phyloP scores from a whole-genome alignment of 1,284 basidiomycete genomes.

The Cerioporus squamosus region DNA sequence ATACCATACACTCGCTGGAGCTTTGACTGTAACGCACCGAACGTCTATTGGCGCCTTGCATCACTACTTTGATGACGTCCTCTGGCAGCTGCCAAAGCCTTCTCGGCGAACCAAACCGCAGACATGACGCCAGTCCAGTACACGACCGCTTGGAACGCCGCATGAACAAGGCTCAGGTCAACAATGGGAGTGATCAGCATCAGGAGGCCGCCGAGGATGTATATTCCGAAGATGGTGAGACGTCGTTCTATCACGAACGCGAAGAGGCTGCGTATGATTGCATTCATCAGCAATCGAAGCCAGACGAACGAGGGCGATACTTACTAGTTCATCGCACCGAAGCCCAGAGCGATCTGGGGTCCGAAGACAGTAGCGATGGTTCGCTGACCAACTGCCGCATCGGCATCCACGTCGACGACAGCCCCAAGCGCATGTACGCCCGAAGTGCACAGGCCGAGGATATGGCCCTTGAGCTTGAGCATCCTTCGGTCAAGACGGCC shows the following conservation, averaged over 20 bases:
- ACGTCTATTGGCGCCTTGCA: too few species aligned
- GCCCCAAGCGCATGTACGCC: constrained; percentile 21
- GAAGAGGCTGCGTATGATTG: not conserved
- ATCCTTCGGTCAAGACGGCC: constrained; percentile 1
- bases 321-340: constrained; percentile 13
- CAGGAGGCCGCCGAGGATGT: constrained; percentile 13
- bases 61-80: not conserved
- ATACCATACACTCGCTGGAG: too few species aligned
- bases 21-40: too few species aligned
- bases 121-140: constrained; percentile 20
- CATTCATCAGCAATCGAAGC: not conserved
- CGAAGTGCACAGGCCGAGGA: constrained; percentile 16
- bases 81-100: not conserved
- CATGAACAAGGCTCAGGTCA: not conserved
- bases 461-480: constrained; percentile 4
- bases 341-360: not conserved
- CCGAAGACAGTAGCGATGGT: constrained; percentile 19
- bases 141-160: constrained; percentile 12
- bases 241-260: constrained; percentile 10
- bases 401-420: constrained; percentile 10
- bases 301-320: not conserved
- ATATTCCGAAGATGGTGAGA: constrained; percentile 15
- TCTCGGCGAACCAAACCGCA: constrained; percentile 12
- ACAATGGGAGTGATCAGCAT: not conserved
- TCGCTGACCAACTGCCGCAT: constrained; percentile 13